Evolutionary conservation across 768 basidiomycete species (phyloP).

Genomic region (Leccinum barrowsii): DNA sequence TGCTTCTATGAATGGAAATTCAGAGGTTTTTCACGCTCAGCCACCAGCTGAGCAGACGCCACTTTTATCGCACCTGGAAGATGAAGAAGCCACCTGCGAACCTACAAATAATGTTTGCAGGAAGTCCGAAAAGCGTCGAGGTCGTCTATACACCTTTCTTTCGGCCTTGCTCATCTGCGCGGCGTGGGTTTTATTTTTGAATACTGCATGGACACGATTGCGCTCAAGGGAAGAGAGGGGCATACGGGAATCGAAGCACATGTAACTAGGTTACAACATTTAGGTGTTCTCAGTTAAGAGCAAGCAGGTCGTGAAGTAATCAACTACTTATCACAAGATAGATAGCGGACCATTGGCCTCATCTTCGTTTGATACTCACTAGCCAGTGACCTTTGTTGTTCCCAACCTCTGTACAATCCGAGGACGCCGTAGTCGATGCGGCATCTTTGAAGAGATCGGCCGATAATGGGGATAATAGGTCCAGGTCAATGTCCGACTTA

Average conservation of each 20-base stretch:
- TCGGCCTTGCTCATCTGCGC: constrained; percentile 41
- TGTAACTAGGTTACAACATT: background rate
- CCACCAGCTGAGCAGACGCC: constrained; percentile 10
- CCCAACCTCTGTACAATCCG: constrained; percentile 31
- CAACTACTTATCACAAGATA: background rate
- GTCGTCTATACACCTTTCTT: constrained; percentile 45
- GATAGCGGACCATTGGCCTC: background rate
- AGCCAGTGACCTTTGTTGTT: constrained; percentile 32
- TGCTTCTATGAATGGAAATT: background rate
- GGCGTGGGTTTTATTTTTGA: constrained; percentile 65
- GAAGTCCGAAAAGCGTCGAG: constrained; percentile 42
- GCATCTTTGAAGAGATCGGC: constrained; percentile 24
- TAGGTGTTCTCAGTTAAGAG: background rate
- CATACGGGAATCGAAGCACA: background rate
- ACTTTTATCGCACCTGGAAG: constrained; percentile 6
- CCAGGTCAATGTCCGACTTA: constrained; percentile 7
- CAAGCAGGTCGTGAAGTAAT: background rate
- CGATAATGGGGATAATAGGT: constrained; percentile 17
- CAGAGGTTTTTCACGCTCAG: background rate
- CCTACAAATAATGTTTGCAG: constrained; percentile 17
- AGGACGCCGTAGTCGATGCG: constrained; percentile 27
- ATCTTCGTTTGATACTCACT: constrained; percentile 24
- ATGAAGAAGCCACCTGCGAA: constrained; percentile 3
- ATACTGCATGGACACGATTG: constrained; percentile 55
- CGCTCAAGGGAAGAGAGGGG: constrained; percentile 40